phyloP scores from a whole-genome alignment of 2,329 filamentous ascomycete genomes.

The Trichoderma pleuroti region DNA sequence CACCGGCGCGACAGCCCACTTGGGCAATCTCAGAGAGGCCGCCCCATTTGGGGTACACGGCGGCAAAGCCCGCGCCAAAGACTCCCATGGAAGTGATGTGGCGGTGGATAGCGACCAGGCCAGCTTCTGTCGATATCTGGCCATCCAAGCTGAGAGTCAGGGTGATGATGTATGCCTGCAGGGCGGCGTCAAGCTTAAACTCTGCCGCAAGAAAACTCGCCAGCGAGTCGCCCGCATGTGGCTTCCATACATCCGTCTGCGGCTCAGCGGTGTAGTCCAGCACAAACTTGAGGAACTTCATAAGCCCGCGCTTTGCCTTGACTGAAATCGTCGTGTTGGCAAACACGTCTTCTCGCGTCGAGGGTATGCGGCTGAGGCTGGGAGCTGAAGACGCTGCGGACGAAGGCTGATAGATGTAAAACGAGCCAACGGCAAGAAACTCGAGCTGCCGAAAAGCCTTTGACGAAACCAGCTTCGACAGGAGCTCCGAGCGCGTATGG shows the following conservation, averaged over 20 bases:
- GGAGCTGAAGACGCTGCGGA: constrained; percentile 30
- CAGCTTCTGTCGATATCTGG: constrained; percentile 60
- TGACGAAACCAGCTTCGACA: constrained; percentile 82
- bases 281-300: constrained; percentile 93
- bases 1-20: constrained; percentile 83
- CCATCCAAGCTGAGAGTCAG: constrained; percentile 71
- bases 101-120: constrained; percentile 68
- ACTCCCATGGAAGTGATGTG: constrained; percentile 84
- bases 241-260: constrained; percentile 56
- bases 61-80: constrained; percentile 85
- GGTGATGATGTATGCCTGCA: constrained; percentile 61
- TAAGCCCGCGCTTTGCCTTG: constrained; percentile 78
- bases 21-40: constrained; percentile 85
- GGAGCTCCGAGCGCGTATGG: constrained; percentile 74
- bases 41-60: constrained; percentile 90
- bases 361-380: constrained; percentile 69
- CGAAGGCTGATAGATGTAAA: constrained; percentile 66
- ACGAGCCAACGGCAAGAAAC: constrained; percentile 88
- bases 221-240: constrained; percentile 53
- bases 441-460: constrained; percentile 85
- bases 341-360: constrained; percentile 89
- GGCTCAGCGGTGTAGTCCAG: constrained; percentile 61
- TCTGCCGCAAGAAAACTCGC: constrained; percentile 55
- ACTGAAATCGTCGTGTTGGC: constrained; percentile 70
- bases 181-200: constrained; percentile 64